Evolutionary conservation across 768 basidiomycete species (phyloP), one percentile per base, ranked within the genome.

Genomic region (Agaricus subrufescens): DNA sequence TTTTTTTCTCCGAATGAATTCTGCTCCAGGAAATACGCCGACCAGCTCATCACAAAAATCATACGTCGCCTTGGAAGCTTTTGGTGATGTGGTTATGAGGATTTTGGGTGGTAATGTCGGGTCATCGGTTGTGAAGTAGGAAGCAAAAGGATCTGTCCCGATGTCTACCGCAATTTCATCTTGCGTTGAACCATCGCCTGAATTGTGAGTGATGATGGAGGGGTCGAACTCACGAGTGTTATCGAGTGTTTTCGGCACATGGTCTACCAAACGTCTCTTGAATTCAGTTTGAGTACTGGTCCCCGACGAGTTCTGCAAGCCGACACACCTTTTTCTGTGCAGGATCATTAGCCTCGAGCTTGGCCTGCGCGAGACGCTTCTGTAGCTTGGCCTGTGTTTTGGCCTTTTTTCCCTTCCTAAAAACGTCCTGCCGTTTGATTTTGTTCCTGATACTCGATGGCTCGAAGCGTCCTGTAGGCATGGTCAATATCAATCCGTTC

Each of bases 1-100:
- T 67, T 90, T 93, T 64, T 90, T 91, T 61, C 95, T 74, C 58
- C 85, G 80, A 52, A 91, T 84, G 63, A 93, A 92, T 66, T 97
- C 91, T 1, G 91, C 91, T 14, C 95, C 95, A 26, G 95, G 95
- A 67, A 93, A 96, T 31, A 98, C 74, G 2, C 86, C 89, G 8
- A 88, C 84, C 19, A 98, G 70, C 68, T 97, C 97, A 60, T 95
- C 92, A 63, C 93, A 93, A 68, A 99, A 94, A 31, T 90, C 87
- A 61, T 94, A 96, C 1, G 94, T 96, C 15, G 81, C 72, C 65
- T 89, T 90, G n/a, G 91, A 89, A 4, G 93, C 89, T 61, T 89
- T 90, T 14, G 86, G 83, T 0, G 91, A 93, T 4, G 95, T 98
- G 3, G 95, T 98, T 47, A 98, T 83, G 50, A 98, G 77, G 50